Base-by-base conservation (phyloP, 257 asterid genomes). In the Solanum dulcamara region DNA sequence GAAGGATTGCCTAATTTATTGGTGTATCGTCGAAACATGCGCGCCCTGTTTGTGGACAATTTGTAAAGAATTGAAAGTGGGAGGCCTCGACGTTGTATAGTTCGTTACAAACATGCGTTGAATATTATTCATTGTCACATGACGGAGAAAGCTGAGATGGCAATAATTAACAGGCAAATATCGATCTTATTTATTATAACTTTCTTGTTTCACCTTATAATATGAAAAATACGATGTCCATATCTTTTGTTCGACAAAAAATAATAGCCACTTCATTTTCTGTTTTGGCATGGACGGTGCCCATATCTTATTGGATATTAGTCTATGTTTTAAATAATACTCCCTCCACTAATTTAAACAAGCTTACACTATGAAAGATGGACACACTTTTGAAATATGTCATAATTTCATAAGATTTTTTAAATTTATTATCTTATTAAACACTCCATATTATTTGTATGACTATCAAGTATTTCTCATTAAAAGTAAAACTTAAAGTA, bases 21-120 rank as follows among this genome's bases (percentile, higher is more conserved):
- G 85, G 17, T 72, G 66, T 50, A 79, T 30, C 83, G 44, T 30
- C 37, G 85, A 75, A 50, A 88, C 87, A 88, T 84, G 88, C 74
- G 80, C 10, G 44, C 84, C 24, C 20, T 87, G 87, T 79, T 86
- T 89, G 89, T 85, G 88, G 88, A 84, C 86, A 59, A 40, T 85
- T 62, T 87, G 48, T 82, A 77, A 28, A 77, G 10, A 77, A 77
- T 48, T 79, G 83, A 2, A 30, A 81, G 87, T 85, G 88, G 89
- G 85, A 87, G 87, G 85, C 89, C 88, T 82, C 30, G 6, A 48
- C 10, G 10, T 79, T 79, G 83, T 50, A 40, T n/a, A 48, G 30
- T 79, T 50, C 83, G 83, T 48, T 79, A 79, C 30, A 79, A 79
- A 30, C 4, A 48, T 79, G 66, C 30, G 83, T 79, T 79, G 66